A percentile compares a stretch with the other conserved stretches of the same genome.
Conservation (phyloP, 1,284 basidiomycete species). For the Vanrija humicola region DNA sequence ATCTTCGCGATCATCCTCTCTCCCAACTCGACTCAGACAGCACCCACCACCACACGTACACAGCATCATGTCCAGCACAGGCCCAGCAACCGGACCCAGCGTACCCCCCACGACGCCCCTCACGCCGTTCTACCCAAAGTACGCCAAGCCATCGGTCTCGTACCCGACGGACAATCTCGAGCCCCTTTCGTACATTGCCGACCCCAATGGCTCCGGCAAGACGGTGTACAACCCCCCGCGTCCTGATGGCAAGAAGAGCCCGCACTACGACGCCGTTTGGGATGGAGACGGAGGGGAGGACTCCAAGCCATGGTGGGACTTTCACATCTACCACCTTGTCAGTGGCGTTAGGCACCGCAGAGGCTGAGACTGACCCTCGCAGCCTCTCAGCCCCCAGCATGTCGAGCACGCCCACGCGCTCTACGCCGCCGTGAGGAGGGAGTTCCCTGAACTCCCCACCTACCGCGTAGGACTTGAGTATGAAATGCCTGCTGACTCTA, state of each 20-base stretch:
- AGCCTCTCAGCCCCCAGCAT: constrained; percentile 19
- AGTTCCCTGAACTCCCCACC: constrained; percentile 19
- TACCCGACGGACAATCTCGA: constrained; percentile 6
- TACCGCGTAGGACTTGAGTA: constrained; percentile 13
- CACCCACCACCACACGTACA: too few species aligned
- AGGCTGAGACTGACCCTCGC: constrained; percentile 27
- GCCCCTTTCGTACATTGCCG: constrained; percentile 51
- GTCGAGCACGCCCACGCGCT: constrained; percentile 17
- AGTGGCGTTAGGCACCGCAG: constrained; percentile 52
- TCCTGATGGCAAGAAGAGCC: constrained; percentile 13
- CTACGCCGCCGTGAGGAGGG: constrained; percentile 19
- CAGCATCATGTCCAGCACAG: too few species aligned
- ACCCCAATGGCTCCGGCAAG: constrained; percentile 57
- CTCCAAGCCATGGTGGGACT: constrained; percentile 17
- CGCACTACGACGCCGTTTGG: constrained; percentile 17
- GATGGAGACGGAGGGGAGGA: background rate
- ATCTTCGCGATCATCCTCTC: too few species aligned
- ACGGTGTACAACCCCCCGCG: constrained; percentile 48
- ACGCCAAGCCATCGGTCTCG: constrained; percentile 1
- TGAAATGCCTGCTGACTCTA: background rate
- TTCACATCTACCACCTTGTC: constrained; percentile 21
- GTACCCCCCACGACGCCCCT: background rate
- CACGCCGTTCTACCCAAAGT: constrained; percentile 2
- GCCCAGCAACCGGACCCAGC: too few species aligned
- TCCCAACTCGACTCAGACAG: too few species aligned